Conservation (phyloP, 2,329 filamentous ascomycete species). For the Raffaelea deltoideospora region DNA sequence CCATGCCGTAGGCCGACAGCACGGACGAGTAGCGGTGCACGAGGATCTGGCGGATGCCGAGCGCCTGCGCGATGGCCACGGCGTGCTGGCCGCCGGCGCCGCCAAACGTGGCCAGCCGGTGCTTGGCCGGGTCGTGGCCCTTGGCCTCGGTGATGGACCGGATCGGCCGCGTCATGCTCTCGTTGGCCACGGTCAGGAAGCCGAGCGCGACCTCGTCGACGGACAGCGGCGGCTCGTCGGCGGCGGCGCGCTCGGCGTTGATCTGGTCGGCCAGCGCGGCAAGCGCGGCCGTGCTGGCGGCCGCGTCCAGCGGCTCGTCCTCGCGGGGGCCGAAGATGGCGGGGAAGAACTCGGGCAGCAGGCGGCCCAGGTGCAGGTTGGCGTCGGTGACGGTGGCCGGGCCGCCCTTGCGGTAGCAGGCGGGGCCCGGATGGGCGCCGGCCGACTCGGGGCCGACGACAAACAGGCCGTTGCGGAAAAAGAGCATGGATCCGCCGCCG, state of each 20-base stretch:
- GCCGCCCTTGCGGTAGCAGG: conserved; percentile 80
- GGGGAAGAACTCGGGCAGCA: conserved; percentile 84
- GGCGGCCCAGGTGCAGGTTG: conserved; percentile 68
- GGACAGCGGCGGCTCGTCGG: too few relatives aligned
- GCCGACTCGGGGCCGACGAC: conserved; percentile 83
- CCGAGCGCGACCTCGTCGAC: conserved; percentile 79
- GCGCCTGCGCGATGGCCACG: conserved; percentile 72
- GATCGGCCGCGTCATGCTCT: conserved; percentile 83
- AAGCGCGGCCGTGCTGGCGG: conserved; percentile 62
- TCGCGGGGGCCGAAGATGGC: conserved; percentile 91
- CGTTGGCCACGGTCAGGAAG: conserved; percentile 80
- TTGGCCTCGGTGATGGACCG: conserved; percentile 83
- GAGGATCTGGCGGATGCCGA: conserved; percentile 75
- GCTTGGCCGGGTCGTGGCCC: conserved; percentile 79
- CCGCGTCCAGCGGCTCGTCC: conserved; percentile 60
- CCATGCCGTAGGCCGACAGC: conserved; percentile 84
- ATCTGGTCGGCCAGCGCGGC: conserved; percentile 63
- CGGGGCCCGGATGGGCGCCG: conserved; percentile 76
- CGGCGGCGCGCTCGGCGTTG: conserved; percentile 56
- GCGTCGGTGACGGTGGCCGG: conserved; percentile 89
- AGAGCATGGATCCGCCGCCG: conserved; percentile 70
- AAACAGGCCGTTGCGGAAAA: conserved; percentile 81
- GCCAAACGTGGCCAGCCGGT: conserved; percentile 83
- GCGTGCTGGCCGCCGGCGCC: conserved; percentile 86
- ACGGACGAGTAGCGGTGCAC: conserved; percentile 81